Percentiles rank a stretch among this genome's conserved stretches.
These are phyloP conservation scores for Lichtheimia ramosa DNA, from an alignment of 371 early-diverging fungal species.

Conservation along the genomic window DNA sequence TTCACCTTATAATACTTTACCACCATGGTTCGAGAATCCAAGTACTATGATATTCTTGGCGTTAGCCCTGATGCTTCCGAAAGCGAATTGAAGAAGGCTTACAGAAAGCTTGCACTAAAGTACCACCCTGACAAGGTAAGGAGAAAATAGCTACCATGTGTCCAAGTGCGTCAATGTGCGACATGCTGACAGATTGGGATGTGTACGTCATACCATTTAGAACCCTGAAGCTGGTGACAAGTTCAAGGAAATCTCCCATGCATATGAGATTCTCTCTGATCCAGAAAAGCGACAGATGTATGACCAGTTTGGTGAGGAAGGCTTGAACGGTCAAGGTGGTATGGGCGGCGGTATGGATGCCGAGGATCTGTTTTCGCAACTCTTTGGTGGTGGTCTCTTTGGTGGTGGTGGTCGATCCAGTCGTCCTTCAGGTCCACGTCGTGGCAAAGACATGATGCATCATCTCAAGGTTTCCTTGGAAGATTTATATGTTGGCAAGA, in stretches of 20 bases:
- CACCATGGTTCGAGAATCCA: slow-evolving; percentile 80
- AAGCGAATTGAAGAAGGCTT: slow-evolving; percentile 86
- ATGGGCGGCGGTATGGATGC: slow-evolving; percentile 66
- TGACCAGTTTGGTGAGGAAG: slow-evolving; percentile 86
- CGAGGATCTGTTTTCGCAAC: slow-evolving; percentile 87
- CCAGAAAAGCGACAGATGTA: slow-evolving; percentile 74
- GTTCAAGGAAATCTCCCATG: slow-evolving; percentile 93
- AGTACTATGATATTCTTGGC: slow-evolving; percentile 91
- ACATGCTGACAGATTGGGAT: slow-evolving; percentile 1
- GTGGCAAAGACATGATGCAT: slow-evolving; percentile 81
- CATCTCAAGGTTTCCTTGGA: slow-evolving; percentile 89
- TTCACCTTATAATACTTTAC: background rate
- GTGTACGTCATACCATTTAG: slow-evolving; percentile 20
- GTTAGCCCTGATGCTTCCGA: slow-evolving; percentile 83
- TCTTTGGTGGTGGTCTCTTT: slow-evolving; percentile 73
- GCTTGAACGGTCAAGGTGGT: slow-evolving; percentile 70
- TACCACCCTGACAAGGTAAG: slow-evolving; percentile 94
- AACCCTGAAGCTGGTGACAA: slow-evolving; percentile 85
- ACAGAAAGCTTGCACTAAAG: slow-evolving; percentile 87
- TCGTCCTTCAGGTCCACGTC: slow-evolving; percentile 61
- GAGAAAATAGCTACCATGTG: background rate
- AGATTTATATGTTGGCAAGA: slow-evolving; percentile 93
- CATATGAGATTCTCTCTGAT: slow-evolving; percentile 94
- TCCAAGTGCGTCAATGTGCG: background rate
- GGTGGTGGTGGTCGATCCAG: slow-evolving; percentile 66